Evolutionary conservation across 2,329 filamentous ascomycete genomes (phyloP).

Genomic region (Nannizziopsis barbatae): DNA sequence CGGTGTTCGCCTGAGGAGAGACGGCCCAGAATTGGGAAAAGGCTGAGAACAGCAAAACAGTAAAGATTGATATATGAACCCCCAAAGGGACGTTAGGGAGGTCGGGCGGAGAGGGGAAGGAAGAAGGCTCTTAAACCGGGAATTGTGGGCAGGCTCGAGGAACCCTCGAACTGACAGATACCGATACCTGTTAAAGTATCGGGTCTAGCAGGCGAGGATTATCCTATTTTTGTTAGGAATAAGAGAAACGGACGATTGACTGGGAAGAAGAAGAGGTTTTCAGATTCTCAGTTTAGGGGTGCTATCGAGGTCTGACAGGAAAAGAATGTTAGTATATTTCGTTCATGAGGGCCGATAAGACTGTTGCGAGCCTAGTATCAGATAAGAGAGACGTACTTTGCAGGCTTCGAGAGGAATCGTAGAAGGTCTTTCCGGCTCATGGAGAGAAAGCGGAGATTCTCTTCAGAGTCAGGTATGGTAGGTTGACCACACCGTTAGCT

Average conservation of each 20-base stretch:
- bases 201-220: constrained; percentile 66
- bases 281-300: constrained; percentile 18
- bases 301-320: constrained; percentile 53
- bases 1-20: constrained; percentile 88
- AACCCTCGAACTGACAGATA: constrained; percentile 57
- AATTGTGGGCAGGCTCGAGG: constrained; percentile 64
- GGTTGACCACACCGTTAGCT: constrained; percentile 12
- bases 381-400: constrained; percentile 55
- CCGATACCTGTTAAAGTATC: constrained; percentile 80
- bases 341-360: neutral
- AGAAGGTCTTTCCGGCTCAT: constrained; percentile 88
- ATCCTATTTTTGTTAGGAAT: constrained; percentile 40
- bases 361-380: too few species aligned
- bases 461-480: constrained; percentile 18
- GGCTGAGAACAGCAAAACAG: constrained; percentile 58
- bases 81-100: constrained; percentile 69
- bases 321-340: constrained; percentile 11
- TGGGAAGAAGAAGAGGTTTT: constrained; percentile 19
- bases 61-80: constrained; percentile 41
- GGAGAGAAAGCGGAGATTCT: constrained; percentile 42
- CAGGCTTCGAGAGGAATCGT: constrained; percentile 86
- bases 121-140: constrained; percentile 70
- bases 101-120: constrained; percentile 70
- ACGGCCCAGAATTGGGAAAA: constrained; percentile 59
- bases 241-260: constrained; percentile 15